Evolutionary conservation across 2,329 filamentous ascomycete genomes (phyloP), one percentile per base, ranked within the genome.

Genomic region (Aspergillus texensis): DNA sequence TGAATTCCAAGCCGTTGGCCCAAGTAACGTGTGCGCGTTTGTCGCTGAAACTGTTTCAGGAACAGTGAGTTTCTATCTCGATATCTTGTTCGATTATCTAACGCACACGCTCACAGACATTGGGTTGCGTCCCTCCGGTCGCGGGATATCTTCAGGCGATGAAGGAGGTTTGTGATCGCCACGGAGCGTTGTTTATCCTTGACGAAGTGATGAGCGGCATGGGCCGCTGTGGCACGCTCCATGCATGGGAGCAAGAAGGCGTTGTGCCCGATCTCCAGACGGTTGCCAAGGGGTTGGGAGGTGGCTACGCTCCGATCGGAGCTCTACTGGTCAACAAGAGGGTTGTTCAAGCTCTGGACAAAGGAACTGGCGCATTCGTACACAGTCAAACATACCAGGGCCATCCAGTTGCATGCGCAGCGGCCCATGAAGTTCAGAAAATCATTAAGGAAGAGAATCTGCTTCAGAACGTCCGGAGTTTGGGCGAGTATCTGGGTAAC

Each of bases 361-460:
- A 76, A 11, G 81, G 82, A 9, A 78, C 79, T 1, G 69, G 76
- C 6, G 75, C 75, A 3, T 86, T 87, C 71, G 76, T 76, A 30
- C 85, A 87, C 68, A 85, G 85, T 0, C 85, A 88, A 57, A 88
- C 85, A 1, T 88, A 86, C 63, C 85, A 87, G 69, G 83, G 82
- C 6, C 83, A 84, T 65, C 81, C 85, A 0, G 70, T 85, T 4
- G 81, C 80, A 5, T 86, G 84, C 67, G 81, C 82, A 6, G 82
- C 80, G 2, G 85, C 81, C 1, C 74, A 82, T 5, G 82, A 81
- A 34, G 84, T 86, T 10, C 83, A 86, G 65, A 75, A 75, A 41
- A 84, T 86, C 60, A 78, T 88, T n/a, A 68, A 75, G 14, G 77
- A 85, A 10, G 81, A 85, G 3, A 75, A 80, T 3, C 72, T 87